These are phyloP conservation scores for Adansonia digitata DNA, from an alignment of 345 rosid species.

Conservation along the genomic window DNA sequence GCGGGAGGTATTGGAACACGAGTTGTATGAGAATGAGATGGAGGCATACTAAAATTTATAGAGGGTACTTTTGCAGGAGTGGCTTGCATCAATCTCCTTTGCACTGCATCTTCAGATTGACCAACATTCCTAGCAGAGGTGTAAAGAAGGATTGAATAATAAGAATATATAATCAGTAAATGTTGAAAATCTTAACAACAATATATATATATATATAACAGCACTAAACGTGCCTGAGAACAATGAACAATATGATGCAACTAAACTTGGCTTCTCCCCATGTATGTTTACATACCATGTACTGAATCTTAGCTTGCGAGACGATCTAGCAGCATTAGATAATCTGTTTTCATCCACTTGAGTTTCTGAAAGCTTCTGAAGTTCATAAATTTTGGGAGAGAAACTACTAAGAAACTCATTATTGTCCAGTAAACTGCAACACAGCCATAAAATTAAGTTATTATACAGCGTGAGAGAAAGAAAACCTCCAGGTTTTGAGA, in stretches of 20 bases:
- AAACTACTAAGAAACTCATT: conserved; percentile 39
- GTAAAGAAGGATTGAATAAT: neutral
- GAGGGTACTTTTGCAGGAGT: neutral
- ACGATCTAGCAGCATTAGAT: conserved; percentile 20
- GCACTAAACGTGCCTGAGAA: neutral
- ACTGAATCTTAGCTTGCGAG: conserved; percentile 16
- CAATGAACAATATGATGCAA: neutral
- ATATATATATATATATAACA: no score
- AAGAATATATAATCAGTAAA: neutral
- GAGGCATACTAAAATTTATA: neutral
- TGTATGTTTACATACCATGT: conserved; percentile 21
- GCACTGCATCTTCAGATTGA: conserved; percentile 26
- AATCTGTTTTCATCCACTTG: conserved; percentile 41
- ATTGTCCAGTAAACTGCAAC: conserved; percentile 53
- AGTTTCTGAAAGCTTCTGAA: conserved; percentile 37
- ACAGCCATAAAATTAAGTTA: conserved; percentile 7
- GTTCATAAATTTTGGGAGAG: conserved; percentile 39
- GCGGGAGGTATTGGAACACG: neutral
- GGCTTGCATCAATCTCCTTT: conserved; percentile 31
- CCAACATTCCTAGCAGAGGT: conserved; percentile 31
- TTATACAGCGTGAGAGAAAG: neutral
- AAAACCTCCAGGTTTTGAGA: neutral
- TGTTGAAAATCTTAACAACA: neutral
- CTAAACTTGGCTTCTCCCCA: neutral
- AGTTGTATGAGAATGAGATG: neutral